Base-by-base conservation (phyloP, 2,329 filamentous ascomycete species). In the Colletotrichum graminicola region DNA sequence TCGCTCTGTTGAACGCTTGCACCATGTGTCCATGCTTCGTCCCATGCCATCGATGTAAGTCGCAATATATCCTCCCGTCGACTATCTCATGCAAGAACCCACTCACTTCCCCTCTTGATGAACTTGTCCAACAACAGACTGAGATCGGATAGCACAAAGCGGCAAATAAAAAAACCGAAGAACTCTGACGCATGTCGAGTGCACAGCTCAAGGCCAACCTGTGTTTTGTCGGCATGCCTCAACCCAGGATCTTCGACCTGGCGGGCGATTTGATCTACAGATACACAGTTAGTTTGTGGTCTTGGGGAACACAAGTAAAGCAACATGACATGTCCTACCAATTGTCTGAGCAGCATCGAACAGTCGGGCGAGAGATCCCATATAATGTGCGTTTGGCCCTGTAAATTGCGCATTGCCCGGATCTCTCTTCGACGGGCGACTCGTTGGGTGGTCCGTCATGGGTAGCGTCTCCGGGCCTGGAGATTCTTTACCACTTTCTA, bases 161-260 rank as follows among this genome's bases (percentile, higher is more conserved):
- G 92, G 81, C 95, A 98, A 36, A 99, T 88, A 80, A 96, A 98
- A 81, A 99, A 98, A 21, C 92, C 95, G 80, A 99, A 99, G 82
- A 99, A 99, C 82, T 99, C 96, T 43, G 95, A 94, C 10, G 95
- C 96, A 80, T 98, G 95, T 51, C 95, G 90, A 45, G 94, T 94
- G 79, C 94, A 96, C 51, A 99, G 88, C 82, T 99, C 96, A 43
- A 99, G 89, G 12, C 96, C 96, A 64, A 99, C 95, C 79, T 98
- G 95, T 11, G 96, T 98, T 77, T 94, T 94, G 76, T 95, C 95
- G 23, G 94, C 94, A 81, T 96, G 94, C 76, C 93, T 93, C 66
- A 98, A 88, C 12, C 95, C 95, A 7, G 95, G 95, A 78, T 98
- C 95, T 79, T 98, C 95, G 57, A 98, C 94, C 84, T 98, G 95